Evolutionary conservation across 140 eudicot species (phyloP).

Genomic region (Bidens hawaiensis): DNA sequence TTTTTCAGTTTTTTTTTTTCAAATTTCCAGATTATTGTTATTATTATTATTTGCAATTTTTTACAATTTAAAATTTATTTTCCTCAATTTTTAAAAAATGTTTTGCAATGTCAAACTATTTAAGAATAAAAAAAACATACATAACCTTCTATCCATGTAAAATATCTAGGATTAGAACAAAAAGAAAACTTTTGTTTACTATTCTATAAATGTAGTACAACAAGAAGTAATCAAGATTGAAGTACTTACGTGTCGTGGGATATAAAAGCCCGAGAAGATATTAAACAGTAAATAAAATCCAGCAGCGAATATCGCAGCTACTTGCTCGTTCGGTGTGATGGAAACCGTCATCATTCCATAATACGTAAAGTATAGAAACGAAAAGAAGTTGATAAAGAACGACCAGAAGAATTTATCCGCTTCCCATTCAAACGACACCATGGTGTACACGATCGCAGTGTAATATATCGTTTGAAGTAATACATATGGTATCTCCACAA

Average conservation of each 20-base stretch:
- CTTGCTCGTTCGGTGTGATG: conserved; percentile 45
- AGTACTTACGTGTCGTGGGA: conserved; percentile 44
- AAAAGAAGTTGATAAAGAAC: conserved; percentile 41
- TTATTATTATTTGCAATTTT: too few species aligned
- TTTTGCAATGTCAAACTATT: too few species aligned
- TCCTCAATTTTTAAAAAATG: too few species aligned
- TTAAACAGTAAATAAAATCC: conserved; percentile 43
- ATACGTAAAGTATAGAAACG: conserved; percentile 51
- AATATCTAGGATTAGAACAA: too few species aligned
- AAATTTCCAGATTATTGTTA: too few species aligned
- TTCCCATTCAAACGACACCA: conserved; percentile 57
- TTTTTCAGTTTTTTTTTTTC: too few species aligned
- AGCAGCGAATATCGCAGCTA: conserved; percentile 43
- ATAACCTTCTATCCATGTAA: too few species aligned
- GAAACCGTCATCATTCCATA: conserved; percentile 66
- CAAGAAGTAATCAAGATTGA: not conserved
- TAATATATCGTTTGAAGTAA: conserved; percentile 26
- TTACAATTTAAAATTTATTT: too few species aligned
- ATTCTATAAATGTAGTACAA: too few species aligned
- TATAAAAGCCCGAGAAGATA: conserved; percentile 45
- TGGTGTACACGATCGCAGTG: conserved; percentile 30
- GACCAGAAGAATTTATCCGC: conserved; percentile 42
- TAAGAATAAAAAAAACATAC: too few species aligned
- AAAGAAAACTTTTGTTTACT: too few species aligned
- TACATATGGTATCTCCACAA: conserved; percentile 40